Base-by-base conservation (phyloP, 2,329 filamentous ascomycete genomes). In the Xylariaceae sp. region DNA sequence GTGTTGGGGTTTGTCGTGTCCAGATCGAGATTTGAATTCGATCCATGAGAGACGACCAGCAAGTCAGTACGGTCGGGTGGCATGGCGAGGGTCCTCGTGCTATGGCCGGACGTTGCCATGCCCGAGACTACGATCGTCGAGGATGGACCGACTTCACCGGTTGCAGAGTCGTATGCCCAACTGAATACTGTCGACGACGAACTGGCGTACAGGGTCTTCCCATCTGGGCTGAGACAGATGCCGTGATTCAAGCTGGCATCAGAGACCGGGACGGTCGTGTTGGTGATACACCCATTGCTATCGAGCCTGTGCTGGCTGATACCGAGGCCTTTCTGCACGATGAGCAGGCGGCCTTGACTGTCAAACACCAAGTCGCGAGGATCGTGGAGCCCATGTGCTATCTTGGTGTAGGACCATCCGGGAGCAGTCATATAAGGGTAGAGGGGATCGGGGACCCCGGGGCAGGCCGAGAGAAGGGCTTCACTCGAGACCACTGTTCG, bases 31-130 rank as follows among this genome's bases (percentile, higher is more conserved):
- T 83, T 82, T 7, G 60, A 61, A 15, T 65, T 63, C 29, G 73
- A 76, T 4, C 78, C 78, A 40, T 74, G 66, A 32, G 69, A 74
- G 16, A 82, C 67, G 12, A 83, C 59, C 0, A 83, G 59, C 42
- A 73, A 60, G 3, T 70, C 70, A 0, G 71, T 64, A 9, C 63
- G 64, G 15, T 64, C 60, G 5, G 66, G 57, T 0, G 74, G 69
- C 9, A 79, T 61, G 26, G 76, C 60, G 6, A 83, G 57, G 1
- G 78, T 81, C 14, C 78, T 63, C 3, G 76, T 76, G 3, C 63
- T 67, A 41, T 82, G 76, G 24, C 72, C 75, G 8, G 60, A 58
- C 8, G 63, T 52, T 11, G 43, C 62, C 74, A 82, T 80, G 16
- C 70, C 70, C 9, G 61, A 65, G 28, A 83, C 60, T 3, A 83